Percentiles rank a stretch among this genome's conserved stretches.
phyloP scores from a whole-genome alignment of 2,329 filamentous ascomycete genomes.

The Helicocarpus griseus region DNA sequence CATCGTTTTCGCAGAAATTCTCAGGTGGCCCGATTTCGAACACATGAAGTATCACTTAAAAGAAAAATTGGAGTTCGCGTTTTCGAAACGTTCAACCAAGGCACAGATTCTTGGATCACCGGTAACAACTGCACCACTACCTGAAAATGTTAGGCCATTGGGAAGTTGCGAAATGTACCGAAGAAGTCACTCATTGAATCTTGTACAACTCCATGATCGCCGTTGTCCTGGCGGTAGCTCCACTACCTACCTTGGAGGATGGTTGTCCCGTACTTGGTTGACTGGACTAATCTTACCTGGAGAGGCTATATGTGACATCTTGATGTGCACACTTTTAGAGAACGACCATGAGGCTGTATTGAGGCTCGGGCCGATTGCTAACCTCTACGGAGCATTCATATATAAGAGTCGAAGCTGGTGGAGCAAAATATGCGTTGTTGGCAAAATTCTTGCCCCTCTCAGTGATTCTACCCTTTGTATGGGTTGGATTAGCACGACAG shows the following conservation, averaged over 20 bases:
- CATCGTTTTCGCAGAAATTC: constrained; percentile 39
- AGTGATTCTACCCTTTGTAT: constrained; percentile 41
- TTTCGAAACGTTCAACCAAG: constrained; percentile 7
- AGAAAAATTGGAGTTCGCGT: constrained; percentile 23
- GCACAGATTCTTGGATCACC: constrained; percentile 8
- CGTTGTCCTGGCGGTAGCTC: constrained; percentile 8
- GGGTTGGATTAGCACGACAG: constrained; percentile 43
- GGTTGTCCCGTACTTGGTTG: constrained; percentile 47
- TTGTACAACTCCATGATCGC: constrained; percentile 19
- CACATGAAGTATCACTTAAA: constrained; percentile 28
- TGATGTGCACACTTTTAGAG: constrained; percentile 48
- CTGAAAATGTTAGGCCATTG: constrained; percentile 7
- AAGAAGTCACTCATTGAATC: constrained; percentile 19
- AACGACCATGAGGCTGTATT: constrained; percentile 42
- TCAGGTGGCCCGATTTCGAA: constrained; percentile 41
- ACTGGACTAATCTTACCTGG: constrained; percentile 47
- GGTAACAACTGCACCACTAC: constrained; percentile 1
- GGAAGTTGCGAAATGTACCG: constrained; percentile 23
- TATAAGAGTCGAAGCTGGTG: constrained; percentile 44
- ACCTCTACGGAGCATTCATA: constrained; percentile 47
- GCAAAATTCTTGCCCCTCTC: constrained; percentile 41
- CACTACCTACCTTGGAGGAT: constrained; percentile 36
- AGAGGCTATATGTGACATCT: constrained; percentile 42
- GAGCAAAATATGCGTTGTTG: constrained; percentile 48
- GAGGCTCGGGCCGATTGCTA: constrained; percentile 40